Percentiles rank a stretch among this genome's conserved stretches.
phyloP scores from a whole-genome alignment of 2,329 filamentous ascomycete genomes.

The Colletotrichum sp. region DNA sequence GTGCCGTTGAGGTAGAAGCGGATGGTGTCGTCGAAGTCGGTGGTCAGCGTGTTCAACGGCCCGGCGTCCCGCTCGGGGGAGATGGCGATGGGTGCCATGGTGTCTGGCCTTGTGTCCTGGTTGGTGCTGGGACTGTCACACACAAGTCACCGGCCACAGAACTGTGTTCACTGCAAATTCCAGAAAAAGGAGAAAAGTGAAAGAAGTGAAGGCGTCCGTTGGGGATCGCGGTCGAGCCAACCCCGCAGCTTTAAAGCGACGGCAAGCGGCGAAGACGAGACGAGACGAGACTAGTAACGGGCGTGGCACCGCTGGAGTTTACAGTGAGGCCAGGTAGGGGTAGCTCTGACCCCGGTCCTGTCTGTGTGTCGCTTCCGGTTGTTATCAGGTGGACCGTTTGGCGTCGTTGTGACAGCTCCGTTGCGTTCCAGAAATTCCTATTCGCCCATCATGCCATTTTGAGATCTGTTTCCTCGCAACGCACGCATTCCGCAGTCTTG shows the following conservation, averaged over 20 bases:
- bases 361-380: neutral
- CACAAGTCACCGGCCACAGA: neutral
- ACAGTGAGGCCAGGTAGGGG: neutral
- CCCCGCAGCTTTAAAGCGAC: constrained; percentile 9
- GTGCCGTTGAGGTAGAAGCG: constrained; percentile 96
- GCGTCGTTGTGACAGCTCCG: neutral
- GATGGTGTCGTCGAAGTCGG: constrained; percentile 83
- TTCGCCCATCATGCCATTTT: neutral
- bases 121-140: neutral
- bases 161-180: neutral
- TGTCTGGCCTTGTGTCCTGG: neutral
- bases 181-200: neutral
- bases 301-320: neutral
- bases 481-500: neutral
- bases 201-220: neutral
- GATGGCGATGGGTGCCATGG: constrained; percentile 63
- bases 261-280: neutral
- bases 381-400: neutral
- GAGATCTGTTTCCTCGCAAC: neutral
- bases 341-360: neutral
- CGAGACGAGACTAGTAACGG: constrained; percentile 2
- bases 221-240: neutral
- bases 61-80: constrained; percentile 48
- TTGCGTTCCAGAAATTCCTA: neutral
- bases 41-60: constrained; percentile 63